These are phyloP conservation scores for Iris macrosiphon DNA, from an alignment of 106 monocot species.

Conservation along the genomic window DNA sequence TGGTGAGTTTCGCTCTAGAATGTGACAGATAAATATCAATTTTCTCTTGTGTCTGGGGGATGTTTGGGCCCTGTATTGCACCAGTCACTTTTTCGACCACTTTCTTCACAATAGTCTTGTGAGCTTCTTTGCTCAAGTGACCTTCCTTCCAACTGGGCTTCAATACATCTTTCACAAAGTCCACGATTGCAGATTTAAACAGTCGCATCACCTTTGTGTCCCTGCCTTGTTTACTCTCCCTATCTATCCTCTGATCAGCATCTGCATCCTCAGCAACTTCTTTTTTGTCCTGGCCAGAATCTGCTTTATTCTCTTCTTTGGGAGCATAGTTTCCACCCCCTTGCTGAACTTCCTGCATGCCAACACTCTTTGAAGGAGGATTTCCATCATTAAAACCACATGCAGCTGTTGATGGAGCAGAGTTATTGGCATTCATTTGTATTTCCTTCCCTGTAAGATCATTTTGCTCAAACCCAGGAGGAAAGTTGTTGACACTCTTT, in stretches of 20 bases:
- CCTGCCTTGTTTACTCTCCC: constrained; percentile 39
- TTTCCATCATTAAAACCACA: too few species aligned
- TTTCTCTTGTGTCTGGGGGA: constrained; percentile 87
- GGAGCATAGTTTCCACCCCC: background rate
- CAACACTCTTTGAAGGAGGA: too few species aligned
- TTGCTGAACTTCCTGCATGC: too few species aligned
- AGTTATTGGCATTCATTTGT: too few species aligned
- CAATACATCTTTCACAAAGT: constrained; percentile 81
- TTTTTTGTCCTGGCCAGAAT: constrained; percentile 24
- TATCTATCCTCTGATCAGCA: constrained; percentile 29
- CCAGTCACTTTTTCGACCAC: constrained; percentile 83
- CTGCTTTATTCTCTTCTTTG: constrained; percentile 21
- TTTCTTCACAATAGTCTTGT: constrained; percentile 96
- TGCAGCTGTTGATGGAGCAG: too few species aligned
- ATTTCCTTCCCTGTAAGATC: too few species aligned
- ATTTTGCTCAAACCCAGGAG: too few species aligned
- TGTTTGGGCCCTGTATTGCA: constrained; percentile 45
- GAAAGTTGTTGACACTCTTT: too few species aligned
- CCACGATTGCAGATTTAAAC: constrained; percentile 85
- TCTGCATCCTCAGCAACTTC: constrained; percentile 23
- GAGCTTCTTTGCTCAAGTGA: constrained; percentile 82
- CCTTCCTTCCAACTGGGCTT: constrained; percentile 95
- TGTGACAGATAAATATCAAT: constrained; percentile 70
- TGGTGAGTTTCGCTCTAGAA: constrained; percentile 79
- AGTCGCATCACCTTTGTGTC: constrained; percentile 52